A percentile compares a stretch with the other conserved stretches of the same genome.
phyloP scores from a whole-genome alignment of 1,139 yeast species.

The Geotrichum cucujoidarum region DNA sequence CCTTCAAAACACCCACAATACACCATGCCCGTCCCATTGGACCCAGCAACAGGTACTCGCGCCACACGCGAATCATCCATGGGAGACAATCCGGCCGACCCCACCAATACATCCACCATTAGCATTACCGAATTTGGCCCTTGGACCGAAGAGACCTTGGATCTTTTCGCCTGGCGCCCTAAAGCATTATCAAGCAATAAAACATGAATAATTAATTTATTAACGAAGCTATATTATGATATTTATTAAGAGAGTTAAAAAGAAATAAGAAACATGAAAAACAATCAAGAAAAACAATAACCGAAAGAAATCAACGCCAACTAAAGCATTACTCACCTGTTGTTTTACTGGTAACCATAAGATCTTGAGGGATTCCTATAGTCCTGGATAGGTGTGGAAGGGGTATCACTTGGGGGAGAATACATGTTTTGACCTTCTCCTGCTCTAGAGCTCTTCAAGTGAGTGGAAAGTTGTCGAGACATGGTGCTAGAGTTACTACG shows the following conservation, averaged over 20 bases:
- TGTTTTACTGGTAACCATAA: too few relatives aligned
- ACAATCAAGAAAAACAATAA: background rate
- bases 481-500: background rate
- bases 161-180: constrained; percentile 22
- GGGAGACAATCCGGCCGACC: background rate
- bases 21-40: constrained; percentile 3
- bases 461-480: background rate
- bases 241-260: background rate
- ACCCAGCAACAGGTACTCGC: background rate
- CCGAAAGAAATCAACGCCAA: background rate
- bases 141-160: constrained; percentile 22
- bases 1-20: constrained; percentile 11
- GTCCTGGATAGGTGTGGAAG: constrained; percentile 3
- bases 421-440: constrained; percentile 5
- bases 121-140: constrained; percentile 18
- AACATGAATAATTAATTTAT: background rate
- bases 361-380: background rate
- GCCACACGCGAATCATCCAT: background rate
- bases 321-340: too few relatives aligned
- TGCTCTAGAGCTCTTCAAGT: background rate
- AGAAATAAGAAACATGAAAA: background rate
- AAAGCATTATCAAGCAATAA: background rate
- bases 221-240: too few relatives aligned
- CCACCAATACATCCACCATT: constrained; percentile 1
- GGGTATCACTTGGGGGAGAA: constrained; percentile 5